Evolutionary conservation across 345 rosid genomes (phyloP).

Genomic region (Syzygium aqueum): DNA sequence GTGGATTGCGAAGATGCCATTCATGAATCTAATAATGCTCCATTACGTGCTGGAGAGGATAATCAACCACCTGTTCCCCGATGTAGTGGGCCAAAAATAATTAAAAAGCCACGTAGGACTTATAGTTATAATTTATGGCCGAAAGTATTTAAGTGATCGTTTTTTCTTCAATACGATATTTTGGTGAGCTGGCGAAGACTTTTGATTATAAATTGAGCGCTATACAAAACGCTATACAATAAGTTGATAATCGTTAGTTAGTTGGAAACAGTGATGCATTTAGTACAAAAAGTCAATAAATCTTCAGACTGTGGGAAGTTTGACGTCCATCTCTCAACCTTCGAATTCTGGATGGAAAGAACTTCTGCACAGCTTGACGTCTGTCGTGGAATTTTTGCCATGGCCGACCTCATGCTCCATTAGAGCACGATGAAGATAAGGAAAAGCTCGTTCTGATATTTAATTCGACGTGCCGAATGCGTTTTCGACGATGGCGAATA

Average conservation of each 20-base stretch:
- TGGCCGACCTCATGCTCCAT: background rate
- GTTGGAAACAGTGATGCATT: background rate
- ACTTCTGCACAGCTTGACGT: background rate
- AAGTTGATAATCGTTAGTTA: too few species aligned
- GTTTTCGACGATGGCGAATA: background rate
- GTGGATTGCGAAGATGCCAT: constrained; percentile 36
- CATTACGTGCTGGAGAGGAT: constrained; percentile 80
- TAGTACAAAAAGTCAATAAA: background rate
- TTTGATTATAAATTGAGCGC: too few species aligned
- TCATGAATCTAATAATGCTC: constrained; percentile 74
- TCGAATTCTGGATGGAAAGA: background rate
- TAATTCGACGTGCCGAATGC: background rate
- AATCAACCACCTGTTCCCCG: constrained; percentile 66
- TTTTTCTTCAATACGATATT: too few species aligned
- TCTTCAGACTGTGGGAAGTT: background rate
- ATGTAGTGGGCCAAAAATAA: constrained; percentile 37
- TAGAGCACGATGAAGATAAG: background rate
- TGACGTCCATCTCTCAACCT: background rate
- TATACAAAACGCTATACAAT: too few species aligned
- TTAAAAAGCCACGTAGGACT: too few species aligned
- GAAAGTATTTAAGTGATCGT: too few species aligned
- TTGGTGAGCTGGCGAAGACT: too few species aligned
- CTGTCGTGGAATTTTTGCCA: background rate
- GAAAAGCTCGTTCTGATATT: background rate
- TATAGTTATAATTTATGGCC: too few species aligned